Conservation (phyloP, 331 rosid species). For the Prunus yedoensis region DNA sequence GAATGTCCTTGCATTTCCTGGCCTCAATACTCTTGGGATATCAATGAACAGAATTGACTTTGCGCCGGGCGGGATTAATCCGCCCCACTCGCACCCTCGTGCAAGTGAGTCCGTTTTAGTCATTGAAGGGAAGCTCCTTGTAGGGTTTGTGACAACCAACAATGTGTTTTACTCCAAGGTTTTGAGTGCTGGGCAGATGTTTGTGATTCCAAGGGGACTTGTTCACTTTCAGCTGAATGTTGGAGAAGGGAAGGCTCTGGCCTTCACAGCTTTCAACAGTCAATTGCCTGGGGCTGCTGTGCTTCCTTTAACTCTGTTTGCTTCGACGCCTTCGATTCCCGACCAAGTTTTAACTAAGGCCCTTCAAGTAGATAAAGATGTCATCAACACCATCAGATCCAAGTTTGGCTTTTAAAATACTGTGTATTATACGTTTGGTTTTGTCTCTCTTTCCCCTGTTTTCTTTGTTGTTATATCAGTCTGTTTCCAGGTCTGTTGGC, state of each 20-base stretch:
- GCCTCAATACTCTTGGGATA: too few species aligned
- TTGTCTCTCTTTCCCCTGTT: background rate
- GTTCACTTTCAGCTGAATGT: slow-evolving; percentile 47
- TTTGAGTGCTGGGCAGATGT: slow-evolving; percentile 42
- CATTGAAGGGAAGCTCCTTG: slow-evolving; percentile 40
- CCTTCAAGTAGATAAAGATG: slow-evolving; percentile 31
- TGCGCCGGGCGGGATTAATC: too few species aligned
- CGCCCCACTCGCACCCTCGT: too few species aligned
- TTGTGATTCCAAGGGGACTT: slow-evolving; percentile 40
- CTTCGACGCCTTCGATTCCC: slow-evolving; percentile 33
- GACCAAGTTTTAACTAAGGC: slow-evolving; percentile 29
- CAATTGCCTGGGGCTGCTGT: slow-evolving; percentile 32
- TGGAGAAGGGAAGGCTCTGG: slow-evolving; percentile 35
- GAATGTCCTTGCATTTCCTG: too few species aligned
- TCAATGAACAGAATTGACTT: too few species aligned
- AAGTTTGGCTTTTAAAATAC: slow-evolving; percentile 24
- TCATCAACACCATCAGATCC: slow-evolving; percentile 34
- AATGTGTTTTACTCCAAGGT: slow-evolving; percentile 41
- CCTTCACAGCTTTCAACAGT: slow-evolving; percentile 42
- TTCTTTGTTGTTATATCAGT: background rate
- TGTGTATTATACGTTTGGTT: background rate
- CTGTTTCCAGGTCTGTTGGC: background rate
- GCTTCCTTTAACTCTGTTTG: slow-evolving; percentile 24
- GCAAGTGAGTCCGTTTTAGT: slow-evolving; percentile 35
- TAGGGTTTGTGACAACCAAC: slow-evolving; percentile 41